Conservation (phyloP, 495 filamentous ascomycete genomes). For the Aeminium ludgeri region DNA sequence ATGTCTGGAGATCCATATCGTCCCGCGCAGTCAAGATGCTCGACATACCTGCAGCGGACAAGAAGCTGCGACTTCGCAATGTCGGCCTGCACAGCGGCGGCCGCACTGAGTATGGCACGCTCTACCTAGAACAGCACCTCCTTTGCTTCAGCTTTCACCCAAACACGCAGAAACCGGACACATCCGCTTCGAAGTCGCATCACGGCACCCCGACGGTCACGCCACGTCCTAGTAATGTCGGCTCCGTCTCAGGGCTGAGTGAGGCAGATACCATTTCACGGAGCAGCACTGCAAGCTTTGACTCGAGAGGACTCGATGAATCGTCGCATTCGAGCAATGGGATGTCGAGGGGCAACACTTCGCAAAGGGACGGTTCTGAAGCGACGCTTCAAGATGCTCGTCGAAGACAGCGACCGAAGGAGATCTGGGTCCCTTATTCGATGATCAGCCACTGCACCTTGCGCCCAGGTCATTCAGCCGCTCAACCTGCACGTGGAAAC, state of each 20-base stretch:
- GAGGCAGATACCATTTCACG: too few species aligned
- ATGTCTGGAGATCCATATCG: not conserved
- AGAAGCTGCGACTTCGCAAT: conserved; percentile 1
- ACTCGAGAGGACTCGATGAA: too few species aligned
- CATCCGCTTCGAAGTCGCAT: too few species aligned
- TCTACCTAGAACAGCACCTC: conserved; percentile 28
- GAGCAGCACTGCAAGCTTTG: too few species aligned
- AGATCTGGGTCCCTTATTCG: conserved; percentile 86
- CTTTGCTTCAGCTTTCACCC: conserved; percentile 27
- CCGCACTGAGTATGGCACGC: conserved; percentile 11
- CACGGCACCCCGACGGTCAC: too few species aligned
- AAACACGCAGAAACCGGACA: conserved; percentile 15
- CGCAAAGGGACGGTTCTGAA: too few species aligned
- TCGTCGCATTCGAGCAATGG: too few species aligned
- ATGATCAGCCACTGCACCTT: conserved; percentile 65
- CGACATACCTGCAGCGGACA: not conserved
- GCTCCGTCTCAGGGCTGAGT: too few species aligned
- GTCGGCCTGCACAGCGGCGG: conserved; percentile 1
- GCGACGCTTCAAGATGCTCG: not conserved
- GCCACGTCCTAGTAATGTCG: too few species aligned
- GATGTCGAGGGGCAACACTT: too few species aligned
- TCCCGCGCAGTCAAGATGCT: not conserved
- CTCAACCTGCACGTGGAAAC: too few species aligned
- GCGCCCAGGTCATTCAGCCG: conserved; percentile 21
- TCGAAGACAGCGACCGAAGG: conserved; percentile 31